These are phyloP conservation scores for Boletus rubropictus DNA, from an alignment of 768 basidiomycete species.

Conservation along the genomic window DNA sequence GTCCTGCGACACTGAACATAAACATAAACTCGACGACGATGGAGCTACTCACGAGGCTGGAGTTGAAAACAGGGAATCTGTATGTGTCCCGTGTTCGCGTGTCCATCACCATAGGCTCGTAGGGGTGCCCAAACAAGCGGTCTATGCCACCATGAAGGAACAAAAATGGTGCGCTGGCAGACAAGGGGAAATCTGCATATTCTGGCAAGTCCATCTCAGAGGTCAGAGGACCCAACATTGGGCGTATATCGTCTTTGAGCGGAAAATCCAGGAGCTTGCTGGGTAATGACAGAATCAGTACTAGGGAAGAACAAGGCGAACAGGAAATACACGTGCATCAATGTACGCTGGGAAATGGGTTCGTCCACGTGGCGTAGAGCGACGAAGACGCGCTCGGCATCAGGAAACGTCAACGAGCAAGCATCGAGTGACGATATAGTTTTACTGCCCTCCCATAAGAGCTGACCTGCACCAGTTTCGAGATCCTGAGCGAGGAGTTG, in stretches of 20 bases:
- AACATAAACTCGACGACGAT: neutral
- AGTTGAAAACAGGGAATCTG: constrained; percentile 14
- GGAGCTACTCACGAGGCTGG: constrained; percentile 10
- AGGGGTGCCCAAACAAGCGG: constrained; percentile 4
- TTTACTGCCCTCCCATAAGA: constrained; percentile 11
- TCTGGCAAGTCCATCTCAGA: constrained; percentile 18
- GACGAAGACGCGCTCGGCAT: constrained; percentile 17
- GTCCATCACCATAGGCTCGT: constrained; percentile 15
- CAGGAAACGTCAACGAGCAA: constrained; percentile 16
- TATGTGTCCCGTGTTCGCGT: constrained; percentile 14
- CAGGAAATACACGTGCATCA: constrained; percentile 12
- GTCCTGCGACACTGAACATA: constrained; percentile 7
- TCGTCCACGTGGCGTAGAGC: constrained; percentile 15
- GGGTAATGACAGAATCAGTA: constrained; percentile 4
- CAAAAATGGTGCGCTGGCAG: constrained; percentile 11
- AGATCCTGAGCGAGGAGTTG: constrained; percentile 19
- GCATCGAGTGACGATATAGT: constrained; percentile 19
- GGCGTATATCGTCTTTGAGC: constrained; percentile 8
- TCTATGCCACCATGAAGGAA: constrained; percentile 17
- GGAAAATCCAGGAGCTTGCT: constrained; percentile 23
- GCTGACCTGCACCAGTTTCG: constrained; percentile 18
- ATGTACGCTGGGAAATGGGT: constrained; percentile 14
- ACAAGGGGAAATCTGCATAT: constrained; percentile 15
- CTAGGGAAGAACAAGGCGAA: neutral
- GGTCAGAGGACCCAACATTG: constrained; percentile 9